Base-by-base conservation (phyloP, 2,329 filamentous ascomycete genomes). In the Cordyceps cicadae region DNA sequence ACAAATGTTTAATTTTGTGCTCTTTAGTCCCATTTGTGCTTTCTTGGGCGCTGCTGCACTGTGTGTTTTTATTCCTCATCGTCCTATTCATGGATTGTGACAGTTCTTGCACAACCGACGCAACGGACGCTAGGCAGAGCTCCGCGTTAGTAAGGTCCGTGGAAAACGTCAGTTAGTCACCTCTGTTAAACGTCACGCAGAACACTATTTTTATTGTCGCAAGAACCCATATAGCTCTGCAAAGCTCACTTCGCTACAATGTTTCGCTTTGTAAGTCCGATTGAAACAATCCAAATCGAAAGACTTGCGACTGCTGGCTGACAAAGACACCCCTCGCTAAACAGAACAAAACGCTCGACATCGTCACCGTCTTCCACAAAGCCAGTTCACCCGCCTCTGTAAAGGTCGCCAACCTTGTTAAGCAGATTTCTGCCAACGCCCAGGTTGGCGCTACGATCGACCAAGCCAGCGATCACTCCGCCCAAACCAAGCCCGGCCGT, bases 291-390 rank as follows among this genome's bases (percentile, higher is more conserved):
- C 17, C 21, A 17, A 11, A 14, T 7, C 26, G n/a, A n/a, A 14
- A 45, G 4, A 24, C 34, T 49, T 3, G 32, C 4, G 54, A 14
- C 17, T 1, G 43, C 21, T 29, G 26, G 43, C 55, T 58, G 17
- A 58, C 62, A 45, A 49, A 46, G 9, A 26, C 45, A 21, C 39
- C n/a, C 43, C 34, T 24, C 52, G 37, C 39, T 26, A 32, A 41
- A 32, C 69, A 92, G 88, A 84, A 81, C 76, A 92, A 91, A 81
- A 83, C 88, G 66, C 83, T 90, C 74, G 92, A 97, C 79, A 90
- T 96, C 66, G 85, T 97, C 72, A 97, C 93, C 63, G 87, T 99
- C 79, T 99, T 97, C 81, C 92, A 97, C 83, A 89, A 90, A 75
- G 84, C 93, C 62, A 82, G 81, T 68, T 83, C 84, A 59, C 83